Conservation (phyloP, 768 basidiomycete species). For the Rhizopogon vinicolor region DNA sequence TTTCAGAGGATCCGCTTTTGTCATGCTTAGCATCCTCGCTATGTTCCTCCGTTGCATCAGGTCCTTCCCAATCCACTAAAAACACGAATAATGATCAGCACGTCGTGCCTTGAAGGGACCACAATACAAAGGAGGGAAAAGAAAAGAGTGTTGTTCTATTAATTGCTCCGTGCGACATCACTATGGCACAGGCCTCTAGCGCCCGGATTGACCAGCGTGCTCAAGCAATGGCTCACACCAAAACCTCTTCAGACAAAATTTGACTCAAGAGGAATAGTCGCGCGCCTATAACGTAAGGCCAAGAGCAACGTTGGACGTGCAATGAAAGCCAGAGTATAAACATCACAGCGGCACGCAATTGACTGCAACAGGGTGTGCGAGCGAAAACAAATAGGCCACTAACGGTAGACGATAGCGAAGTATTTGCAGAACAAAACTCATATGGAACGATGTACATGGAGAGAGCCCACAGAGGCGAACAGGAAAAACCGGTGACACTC, state of each 20-base stretch:
- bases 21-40: slow-evolving; percentile 13
- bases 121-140: slow-evolving; percentile 11
- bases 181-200: slow-evolving; percentile 1
- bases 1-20: slow-evolving; percentile 17
- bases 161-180: background rate
- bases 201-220: slow-evolving; percentile 16
- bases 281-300: slow-evolving; percentile 31
- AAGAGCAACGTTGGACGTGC: slow-evolving; percentile 24
- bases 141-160: slow-evolving; percentile 1
- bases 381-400: slow-evolving; percentile 25
- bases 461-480: slow-evolving; percentile 19
- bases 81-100: slow-evolving; percentile 27
- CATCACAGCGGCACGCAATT: slow-evolving; percentile 24
- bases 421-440: slow-evolving; percentile 32
- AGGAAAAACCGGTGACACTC: slow-evolving; percentile 49
- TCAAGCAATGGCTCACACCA: slow-evolving; percentile 29
- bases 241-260: slow-evolving; percentile 17
- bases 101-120: slow-evolving; percentile 6
- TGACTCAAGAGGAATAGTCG: slow-evolving; percentile 31
- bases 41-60: slow-evolving; percentile 49
- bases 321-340: slow-evolving; percentile 6
- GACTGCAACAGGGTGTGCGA: slow-evolving; percentile 31
- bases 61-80: slow-evolving; percentile 72
- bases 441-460: slow-evolving; percentile 32
- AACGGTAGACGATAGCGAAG: slow-evolving; percentile 27